A percentile compares a stretch with the other conserved stretches of the same genome.
phyloP scores from a whole-genome alignment of 352 stramenopile species.

The Globisporangium megalacanthum region DNA sequence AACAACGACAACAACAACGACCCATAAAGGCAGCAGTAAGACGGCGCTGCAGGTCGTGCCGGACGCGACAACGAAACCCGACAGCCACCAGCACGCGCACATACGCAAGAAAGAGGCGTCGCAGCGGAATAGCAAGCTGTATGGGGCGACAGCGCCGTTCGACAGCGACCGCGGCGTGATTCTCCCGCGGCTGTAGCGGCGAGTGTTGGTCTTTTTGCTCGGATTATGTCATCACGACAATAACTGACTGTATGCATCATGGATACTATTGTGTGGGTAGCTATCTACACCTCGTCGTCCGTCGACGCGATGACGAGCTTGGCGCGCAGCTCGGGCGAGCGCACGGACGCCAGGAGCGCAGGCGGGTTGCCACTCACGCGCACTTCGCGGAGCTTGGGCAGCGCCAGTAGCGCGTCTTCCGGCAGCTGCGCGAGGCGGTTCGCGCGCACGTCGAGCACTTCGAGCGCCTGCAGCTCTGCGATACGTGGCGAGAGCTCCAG shows the following conservation, averaged over 20 bases:
- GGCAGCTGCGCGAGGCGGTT: conserved; percentile 49
- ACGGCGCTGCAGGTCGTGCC: not conserved
- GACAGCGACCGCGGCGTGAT: conserved; percentile 37
- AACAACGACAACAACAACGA: not conserved
- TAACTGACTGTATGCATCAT: too few relatives aligned
- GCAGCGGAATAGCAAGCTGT: conserved; percentile 38
- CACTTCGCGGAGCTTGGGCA: conserved; percentile 33
- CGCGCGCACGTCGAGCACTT: conserved; percentile 54
- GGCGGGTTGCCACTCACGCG: conserved; percentile 40
- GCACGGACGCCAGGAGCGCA: conserved; percentile 18
- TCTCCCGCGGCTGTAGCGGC: conserved; percentile 41
- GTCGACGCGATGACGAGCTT: conserved; percentile 22
- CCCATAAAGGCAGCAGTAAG: conserved; percentile 14
- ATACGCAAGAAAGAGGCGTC: conserved; percentile 31
- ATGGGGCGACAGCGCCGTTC: conserved; percentile 2
- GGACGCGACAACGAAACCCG: conserved; percentile 4
- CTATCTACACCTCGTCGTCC: not conserved
- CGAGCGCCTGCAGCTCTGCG: conserved; percentile 38
- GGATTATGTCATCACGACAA: too few relatives aligned
- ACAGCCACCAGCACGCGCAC: conserved; percentile 3
- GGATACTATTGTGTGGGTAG: not conserved
- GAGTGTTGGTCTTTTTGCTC: too few relatives aligned
- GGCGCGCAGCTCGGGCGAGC: conserved; percentile 21
- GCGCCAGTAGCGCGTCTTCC: conserved; percentile 28
- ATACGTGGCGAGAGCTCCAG: conserved; percentile 36